Conservation (phyloP, 108 stramenopile species). For the Cylindrotheca closterium region DNA sequence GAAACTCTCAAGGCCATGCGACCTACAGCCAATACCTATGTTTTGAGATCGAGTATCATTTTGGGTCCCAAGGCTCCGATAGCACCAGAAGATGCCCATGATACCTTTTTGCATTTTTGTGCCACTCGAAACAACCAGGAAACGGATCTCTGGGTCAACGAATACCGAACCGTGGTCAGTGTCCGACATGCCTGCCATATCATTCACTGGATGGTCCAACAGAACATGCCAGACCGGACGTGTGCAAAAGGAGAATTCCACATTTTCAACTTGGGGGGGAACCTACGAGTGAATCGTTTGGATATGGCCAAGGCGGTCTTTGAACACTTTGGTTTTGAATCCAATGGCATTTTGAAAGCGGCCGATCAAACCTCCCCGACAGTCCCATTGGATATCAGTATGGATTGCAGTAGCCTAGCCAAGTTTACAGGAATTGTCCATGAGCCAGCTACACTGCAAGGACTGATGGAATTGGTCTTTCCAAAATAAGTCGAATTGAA, state of each 20-base stretch:
- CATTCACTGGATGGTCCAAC: conserved; percentile 35
- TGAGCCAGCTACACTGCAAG: conserved; percentile 8
- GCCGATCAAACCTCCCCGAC: conserved; percentile 31
- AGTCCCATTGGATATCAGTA: conserved; percentile 67
- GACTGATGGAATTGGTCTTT: conserved; percentile 6
- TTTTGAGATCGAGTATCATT: conserved; percentile 72
- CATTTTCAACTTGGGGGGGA: conserved; percentile 78
- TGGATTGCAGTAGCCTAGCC: conserved; percentile 43
- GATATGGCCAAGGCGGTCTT: conserved; percentile 70
- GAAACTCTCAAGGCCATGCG: conserved; percentile 17
- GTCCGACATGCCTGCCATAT: conserved; percentile 45
- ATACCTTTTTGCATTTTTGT: conserved; percentile 78
- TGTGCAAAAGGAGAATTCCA: conserved; percentile 6
- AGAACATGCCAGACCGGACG: not conserved
- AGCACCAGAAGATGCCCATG: conserved; percentile 31
- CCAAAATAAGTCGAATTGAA: not conserved
- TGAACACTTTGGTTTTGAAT: conserved; percentile 40
- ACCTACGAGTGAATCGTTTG: conserved; percentile 48
- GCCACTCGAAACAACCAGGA: conserved; percentile 22
- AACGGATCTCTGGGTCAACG: conserved; percentile 61
- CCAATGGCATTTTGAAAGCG: conserved; percentile 15
- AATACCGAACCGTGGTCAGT: conserved; percentile 55
- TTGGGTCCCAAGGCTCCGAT: conserved; percentile 62
- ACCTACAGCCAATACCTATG: conserved; percentile 9
- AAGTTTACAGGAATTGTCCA: conserved; percentile 4